A percentile compares a stretch with the other conserved stretches of the same genome.
These are phyloP conservation scores for Plasmodium cynomolgi DNA, from an alignment of 169 alveolate genomes.

Conservation along the genomic window DNA sequence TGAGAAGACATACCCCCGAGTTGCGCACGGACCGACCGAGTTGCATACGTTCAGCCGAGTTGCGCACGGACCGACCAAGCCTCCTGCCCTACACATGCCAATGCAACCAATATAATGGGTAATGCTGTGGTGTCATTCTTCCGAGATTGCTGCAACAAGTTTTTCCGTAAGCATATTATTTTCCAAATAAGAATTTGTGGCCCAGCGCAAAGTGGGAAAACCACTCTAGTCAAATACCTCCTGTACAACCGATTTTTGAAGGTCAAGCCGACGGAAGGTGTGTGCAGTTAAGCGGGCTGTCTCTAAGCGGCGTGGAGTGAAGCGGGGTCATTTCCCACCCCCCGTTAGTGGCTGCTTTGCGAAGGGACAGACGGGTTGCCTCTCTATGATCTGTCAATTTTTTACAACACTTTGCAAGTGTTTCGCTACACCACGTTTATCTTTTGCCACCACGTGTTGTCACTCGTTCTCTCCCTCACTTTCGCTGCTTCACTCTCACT, in stretches of 20 bases:
- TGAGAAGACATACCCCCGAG: background rate
- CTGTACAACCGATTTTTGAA: conserved; percentile 39
- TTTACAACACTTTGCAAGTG: background rate
- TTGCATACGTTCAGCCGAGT: no score
- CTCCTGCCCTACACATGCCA: background rate
- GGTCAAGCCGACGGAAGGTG: conserved; percentile 75
- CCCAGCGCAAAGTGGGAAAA: conserved; percentile 74
- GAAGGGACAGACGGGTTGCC: background rate
- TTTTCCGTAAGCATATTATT: conserved; percentile 25
- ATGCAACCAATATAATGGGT: conserved; percentile 32
- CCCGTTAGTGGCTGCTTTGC: no score
- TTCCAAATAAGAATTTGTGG: conserved; percentile 74
- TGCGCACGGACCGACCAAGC: background rate
- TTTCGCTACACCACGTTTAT: no score
- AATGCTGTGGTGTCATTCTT: conserved; percentile 10
- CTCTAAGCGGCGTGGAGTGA: background rate
- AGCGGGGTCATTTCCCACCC: background rate
- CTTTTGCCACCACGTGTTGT: background rate
- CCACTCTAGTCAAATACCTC: conserved; percentile 54
- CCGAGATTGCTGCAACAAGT: conserved; percentile 61
- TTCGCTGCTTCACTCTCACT: no score
- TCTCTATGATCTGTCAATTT: background rate
- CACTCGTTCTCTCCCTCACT: background rate
- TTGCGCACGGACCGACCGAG: background rate
- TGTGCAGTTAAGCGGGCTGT: background rate